phyloP scores from a whole-genome alignment of 1,284 basidiomycete species.

The Amylostereum chailletii region DNA sequence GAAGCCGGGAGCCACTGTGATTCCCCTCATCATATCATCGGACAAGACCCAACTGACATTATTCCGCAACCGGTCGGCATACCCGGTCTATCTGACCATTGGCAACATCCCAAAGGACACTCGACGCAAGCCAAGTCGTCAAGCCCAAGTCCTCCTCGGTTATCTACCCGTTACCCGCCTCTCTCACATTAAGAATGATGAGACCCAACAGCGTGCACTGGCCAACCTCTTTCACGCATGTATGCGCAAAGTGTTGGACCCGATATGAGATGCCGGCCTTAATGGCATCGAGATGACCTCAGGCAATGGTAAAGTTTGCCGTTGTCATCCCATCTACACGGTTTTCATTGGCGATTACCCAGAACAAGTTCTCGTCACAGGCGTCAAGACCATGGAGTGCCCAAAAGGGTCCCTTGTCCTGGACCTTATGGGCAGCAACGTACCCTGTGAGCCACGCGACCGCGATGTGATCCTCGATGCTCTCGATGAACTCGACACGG shows the following conservation, averaged over 20 bases:
- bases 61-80: background rate
- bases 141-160: constrained; percentile 26
- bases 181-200: constrained; percentile 20
- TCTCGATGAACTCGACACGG: background rate
- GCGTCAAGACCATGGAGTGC: background rate
- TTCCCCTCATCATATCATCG: background rate
- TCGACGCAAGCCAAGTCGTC: constrained; percentile 23
- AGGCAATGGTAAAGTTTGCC: background rate
- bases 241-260: background rate
- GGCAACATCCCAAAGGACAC: constrained; percentile 35
- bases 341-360: constrained; percentile 1
- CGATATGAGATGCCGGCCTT: background rate
- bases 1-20: background rate
- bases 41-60: background rate
- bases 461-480: background rate
- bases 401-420: background rate
- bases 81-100: constrained; percentile 26
- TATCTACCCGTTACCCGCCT: constrained; percentile 28
- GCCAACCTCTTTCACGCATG: constrained; percentile 27
- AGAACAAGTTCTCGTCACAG: constrained; percentile 1
- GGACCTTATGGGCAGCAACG: background rate
- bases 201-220: constrained; percentile 16
- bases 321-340: background rate
- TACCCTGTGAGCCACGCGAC: background rate
- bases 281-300: background rate